Base-by-base conservation (phyloP, 352 stramenopile genomes). In the Globisporangium emineosum region DNA sequence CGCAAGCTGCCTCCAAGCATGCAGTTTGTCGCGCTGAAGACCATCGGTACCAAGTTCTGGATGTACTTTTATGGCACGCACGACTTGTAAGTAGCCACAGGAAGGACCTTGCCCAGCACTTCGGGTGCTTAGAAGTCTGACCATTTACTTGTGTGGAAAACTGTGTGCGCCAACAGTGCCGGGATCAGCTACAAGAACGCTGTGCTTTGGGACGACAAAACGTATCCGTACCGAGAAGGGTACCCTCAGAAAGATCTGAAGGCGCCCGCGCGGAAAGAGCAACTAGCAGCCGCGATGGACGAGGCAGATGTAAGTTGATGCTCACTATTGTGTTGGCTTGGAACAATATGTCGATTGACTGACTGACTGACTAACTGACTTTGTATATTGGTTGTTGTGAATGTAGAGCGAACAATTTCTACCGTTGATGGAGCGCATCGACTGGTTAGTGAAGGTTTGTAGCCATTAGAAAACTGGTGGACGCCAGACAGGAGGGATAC, bases 51-150 rank as follows among this genome's bases (percentile, higher is more conserved):
- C 30, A 57, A 65, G 23, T 65, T 51, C 30, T 65, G 50, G 47
- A 54, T 65, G n/a, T 65, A 65, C 47, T 65, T 65, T 52, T 65
- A 65, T 25, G 60, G 60, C 50, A 65, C 47, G 4, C 60, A 65
- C 33, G 52, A 65, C 49, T 65, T 65, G 60, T 65, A 59, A 25
- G n/a, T 58, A n/a, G 15, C 8, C 19, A 17, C 3, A 58, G 9
- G 4, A 7, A 42, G 33, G 12, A 21, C 13, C 49, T 30, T 49
- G 33, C 9, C 5, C 23, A 6, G 1, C 29, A n/a, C n/a, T 50
- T n/a, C n/a, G n/a, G n/a, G n/a, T n/a, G n/a, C n/a, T n/a, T 27
- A 40, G 53, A n/a, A 7, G 30, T 3, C 35, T 45, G 21, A 65
- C 17, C 17, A 19, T 17, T 57, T 51, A 8, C 21, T n/a, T 33